These are phyloP conservation scores for Macroventuria anomochaeta DNA, from an alignment of 2,329 filamentous ascomycete genomes.

Conservation along the genomic window DNA sequence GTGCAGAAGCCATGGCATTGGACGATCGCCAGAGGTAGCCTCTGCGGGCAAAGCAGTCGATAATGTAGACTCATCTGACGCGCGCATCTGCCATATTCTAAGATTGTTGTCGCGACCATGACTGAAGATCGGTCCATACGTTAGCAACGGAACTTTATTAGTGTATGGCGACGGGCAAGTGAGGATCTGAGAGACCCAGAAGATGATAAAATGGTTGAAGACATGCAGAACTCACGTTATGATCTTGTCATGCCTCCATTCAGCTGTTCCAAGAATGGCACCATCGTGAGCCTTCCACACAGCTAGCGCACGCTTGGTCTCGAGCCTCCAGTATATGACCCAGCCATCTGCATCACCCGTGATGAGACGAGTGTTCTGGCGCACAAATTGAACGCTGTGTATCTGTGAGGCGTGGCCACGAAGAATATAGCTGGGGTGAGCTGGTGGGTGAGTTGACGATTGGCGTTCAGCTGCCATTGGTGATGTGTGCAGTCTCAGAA, in stretches of 20 bases:
- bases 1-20: conserved; percentile 84
- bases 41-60: conserved; percentile 77
- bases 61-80: conserved; percentile 66
- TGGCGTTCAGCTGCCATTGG: conserved; percentile 40
- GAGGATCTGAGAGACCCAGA: no score
- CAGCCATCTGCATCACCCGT: conserved; percentile 92
- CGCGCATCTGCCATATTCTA: conserved; percentile 78
- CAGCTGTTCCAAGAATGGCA: conserved; percentile 75
- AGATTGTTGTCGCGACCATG: conserved; percentile 91
- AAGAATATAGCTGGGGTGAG: conserved; percentile 72
- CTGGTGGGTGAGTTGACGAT: conserved; percentile 51
- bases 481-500: conserved; percentile 31
- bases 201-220: no score
- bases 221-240: conserved; percentile 87
- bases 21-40: conserved; percentile 53
- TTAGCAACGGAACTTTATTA: not conserved
- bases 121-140: conserved; percentile 54
- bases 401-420: conserved; percentile 85
- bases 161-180: no score
- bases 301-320: conserved; percentile 78
- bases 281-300: conserved; percentile 87
- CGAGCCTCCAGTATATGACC: conserved; percentile 83
- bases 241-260: conserved; percentile 74
- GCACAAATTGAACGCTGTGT: conserved; percentile 76
- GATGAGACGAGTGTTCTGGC: conserved; percentile 75